These are phyloP conservation scores for Podospora fimiseda DNA, from an alignment of 495 filamentous ascomycete genomes.

Conservation along the genomic window DNA sequence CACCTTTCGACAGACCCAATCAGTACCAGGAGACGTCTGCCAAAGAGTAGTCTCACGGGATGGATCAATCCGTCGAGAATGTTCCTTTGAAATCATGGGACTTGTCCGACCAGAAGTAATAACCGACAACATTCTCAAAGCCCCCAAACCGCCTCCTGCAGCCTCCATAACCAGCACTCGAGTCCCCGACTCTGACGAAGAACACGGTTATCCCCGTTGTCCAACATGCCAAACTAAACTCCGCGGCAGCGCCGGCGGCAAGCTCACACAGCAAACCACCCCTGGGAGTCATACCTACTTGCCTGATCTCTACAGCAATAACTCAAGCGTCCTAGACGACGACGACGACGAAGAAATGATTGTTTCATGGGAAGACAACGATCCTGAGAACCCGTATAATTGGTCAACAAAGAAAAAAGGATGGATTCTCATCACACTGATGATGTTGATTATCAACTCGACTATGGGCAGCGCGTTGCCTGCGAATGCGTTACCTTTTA, in stretches of 20 bases:
- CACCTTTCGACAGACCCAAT: neutral
- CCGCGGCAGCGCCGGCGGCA: neutral
- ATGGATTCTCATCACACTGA: constrained; percentile 48
- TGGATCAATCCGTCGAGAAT: neutral
- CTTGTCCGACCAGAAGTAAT: neutral
- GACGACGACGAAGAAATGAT: constrained; percentile 27
- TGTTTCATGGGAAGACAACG: constrained; percentile 43
- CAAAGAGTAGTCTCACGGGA: neutral
- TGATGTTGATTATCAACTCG: constrained; percentile 63
- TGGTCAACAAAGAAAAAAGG: constrained; percentile 53
- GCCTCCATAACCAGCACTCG: neutral
- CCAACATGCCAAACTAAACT: neutral
- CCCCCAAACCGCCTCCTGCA: neutral
- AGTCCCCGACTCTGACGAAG: neutral
- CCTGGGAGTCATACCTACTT: constrained; percentile 6
- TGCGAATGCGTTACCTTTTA: constrained; percentile 54
- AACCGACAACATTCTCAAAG: neutral
- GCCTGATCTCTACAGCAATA: neutral
- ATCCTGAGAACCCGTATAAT: constrained; percentile 52
- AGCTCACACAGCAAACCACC: neutral
- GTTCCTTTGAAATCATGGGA: constrained; percentile 1
- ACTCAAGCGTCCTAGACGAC: constrained; percentile 6
- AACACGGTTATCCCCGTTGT: neutral
- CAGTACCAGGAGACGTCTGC: neutral
- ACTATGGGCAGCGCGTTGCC: constrained; percentile 67